Percentiles rank a stretch among this genome's conserved stretches.
Evolutionary conservation across 2,329 filamentous ascomycete genomes (phyloP).

Genomic region (Dothistroma septosporum): DNA sequence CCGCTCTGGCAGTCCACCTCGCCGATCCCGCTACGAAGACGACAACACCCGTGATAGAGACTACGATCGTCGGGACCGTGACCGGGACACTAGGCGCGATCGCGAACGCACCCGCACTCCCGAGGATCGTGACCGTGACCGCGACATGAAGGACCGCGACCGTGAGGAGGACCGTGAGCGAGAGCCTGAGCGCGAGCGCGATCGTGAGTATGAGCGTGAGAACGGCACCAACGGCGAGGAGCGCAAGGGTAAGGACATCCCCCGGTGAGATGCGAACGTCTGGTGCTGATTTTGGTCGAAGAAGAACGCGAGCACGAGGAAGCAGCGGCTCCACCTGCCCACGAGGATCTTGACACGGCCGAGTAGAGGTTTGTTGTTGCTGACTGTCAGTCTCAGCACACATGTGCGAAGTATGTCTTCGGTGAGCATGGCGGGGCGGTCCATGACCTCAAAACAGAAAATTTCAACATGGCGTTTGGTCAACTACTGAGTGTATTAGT

Average conservation of each 20-base stretch:
- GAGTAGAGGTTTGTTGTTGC: conserved; percentile 51
- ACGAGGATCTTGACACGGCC: conserved; percentile 94
- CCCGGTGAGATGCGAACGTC: conserved; percentile 6
- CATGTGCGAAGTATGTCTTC: neutral
- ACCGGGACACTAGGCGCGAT: conserved; percentile 55
- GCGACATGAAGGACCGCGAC: conserved; percentile 47
- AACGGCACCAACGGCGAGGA: conserved; percentile 68
- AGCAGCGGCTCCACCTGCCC: conserved; percentile 75
- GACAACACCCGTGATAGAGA: conserved; percentile 67
- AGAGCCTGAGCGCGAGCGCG: conserved; percentile 50
- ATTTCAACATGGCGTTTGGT: neutral
- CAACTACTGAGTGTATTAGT: conserved; percentile 8
- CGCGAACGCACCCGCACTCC: conserved; percentile 54
- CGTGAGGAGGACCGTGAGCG: conserved; percentile 52
- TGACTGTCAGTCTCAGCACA: neutral
- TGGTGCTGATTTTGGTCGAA: conserved; percentile 27
- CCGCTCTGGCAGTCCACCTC: conserved; percentile 50
- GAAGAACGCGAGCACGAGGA: conserved; percentile 45
- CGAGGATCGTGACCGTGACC: conserved; percentile 64
- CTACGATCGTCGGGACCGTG: conserved; percentile 44
- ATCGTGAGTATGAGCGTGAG: conserved; percentile 28
- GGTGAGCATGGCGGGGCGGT: neutral
- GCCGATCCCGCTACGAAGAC: conserved; percentile 66
- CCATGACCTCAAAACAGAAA: neutral
- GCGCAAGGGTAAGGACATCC: conserved; percentile 67